phyloP scores from a whole-genome alignment of 2,329 filamentous ascomycete species.

The Colletotrichum graminicola region DNA sequence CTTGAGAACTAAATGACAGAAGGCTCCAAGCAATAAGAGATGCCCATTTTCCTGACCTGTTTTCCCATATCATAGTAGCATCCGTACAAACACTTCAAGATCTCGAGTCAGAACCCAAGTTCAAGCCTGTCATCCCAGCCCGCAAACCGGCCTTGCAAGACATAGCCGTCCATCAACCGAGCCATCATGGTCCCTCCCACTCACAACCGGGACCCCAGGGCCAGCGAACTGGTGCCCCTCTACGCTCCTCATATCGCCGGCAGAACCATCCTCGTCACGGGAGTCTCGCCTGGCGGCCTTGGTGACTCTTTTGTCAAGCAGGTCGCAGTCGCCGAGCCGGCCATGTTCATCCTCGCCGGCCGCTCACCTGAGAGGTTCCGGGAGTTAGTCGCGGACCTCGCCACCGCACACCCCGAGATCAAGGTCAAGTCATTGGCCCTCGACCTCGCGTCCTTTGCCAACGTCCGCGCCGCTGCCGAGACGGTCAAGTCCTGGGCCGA shows the following conservation, averaged over 20 bases:
- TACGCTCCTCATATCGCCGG: slow-evolving; percentile 50
- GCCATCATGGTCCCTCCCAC: slow-evolving; percentile 16
- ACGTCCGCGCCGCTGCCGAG: slow-evolving; percentile 54
- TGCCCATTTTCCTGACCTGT: neutral
- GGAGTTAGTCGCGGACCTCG: slow-evolving; percentile 52
- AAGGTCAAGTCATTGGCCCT: slow-evolving; percentile 52
- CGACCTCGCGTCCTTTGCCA: slow-evolving; percentile 55
- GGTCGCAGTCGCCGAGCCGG: slow-evolving; percentile 54
- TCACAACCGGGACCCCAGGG: slow-evolving; percentile 40
- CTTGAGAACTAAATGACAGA: neutral
- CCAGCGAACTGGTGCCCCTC: slow-evolving; percentile 47
- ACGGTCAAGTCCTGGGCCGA: slow-evolving; percentile 52
- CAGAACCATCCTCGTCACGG: slow-evolving; percentile 57
- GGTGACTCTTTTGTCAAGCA: slow-evolving; percentile 53
- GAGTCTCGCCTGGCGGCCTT: slow-evolving; percentile 54
- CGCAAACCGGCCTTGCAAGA: neutral
- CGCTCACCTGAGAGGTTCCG: slow-evolving; percentile 57
- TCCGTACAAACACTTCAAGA: neutral
- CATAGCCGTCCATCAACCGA: neutral
- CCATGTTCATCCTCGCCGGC: slow-evolving; percentile 59
- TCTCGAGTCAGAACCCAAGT: neutral
- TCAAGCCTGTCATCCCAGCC: neutral
- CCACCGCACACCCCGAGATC: slow-evolving; percentile 49
- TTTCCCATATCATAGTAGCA: too few relatives aligned
- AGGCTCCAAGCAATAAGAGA: neutral